phyloP scores from a whole-genome alignment of 140 eudicot species.

The Oenanthe javanica region DNA sequence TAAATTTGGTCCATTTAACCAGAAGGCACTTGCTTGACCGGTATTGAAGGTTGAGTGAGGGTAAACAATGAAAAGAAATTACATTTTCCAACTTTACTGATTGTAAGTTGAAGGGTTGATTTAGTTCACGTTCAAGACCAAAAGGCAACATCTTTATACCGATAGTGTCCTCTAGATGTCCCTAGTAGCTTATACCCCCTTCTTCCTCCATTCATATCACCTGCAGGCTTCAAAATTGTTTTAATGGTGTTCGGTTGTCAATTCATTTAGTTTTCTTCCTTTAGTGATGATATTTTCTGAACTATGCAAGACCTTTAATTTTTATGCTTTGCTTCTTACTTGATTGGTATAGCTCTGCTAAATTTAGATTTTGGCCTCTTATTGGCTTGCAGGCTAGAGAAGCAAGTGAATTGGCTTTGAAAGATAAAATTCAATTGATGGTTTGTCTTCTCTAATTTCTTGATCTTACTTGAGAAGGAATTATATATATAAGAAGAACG shows the following conservation, averaged over 20 bases:
- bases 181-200: background rate
- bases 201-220: background rate
- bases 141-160: background rate
- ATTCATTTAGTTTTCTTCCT: background rate
- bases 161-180: background rate
- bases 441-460: conserved; percentile 36
- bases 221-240: background rate
- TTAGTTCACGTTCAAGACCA: background rate
- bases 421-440: conserved; percentile 68
- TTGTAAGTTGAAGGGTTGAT: background rate
- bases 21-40: background rate
- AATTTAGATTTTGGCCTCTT: conserved; percentile 6
- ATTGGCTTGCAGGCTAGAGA: conserved; percentile 62
- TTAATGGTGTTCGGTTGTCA: background rate
- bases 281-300: background rate
- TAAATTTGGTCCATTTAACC: background rate
- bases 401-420: conserved; percentile 68
- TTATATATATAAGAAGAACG: conserved; percentile 20
- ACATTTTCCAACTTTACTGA: background rate
- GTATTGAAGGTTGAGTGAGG: background rate
- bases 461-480: conserved; percentile 6
- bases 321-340: background rate
- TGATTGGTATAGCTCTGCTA: conserved; percentile 7
- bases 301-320: background rate
- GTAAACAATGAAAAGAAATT: no score